Evolutionary conservation across 2,329 filamentous ascomycete species (phyloP).

Genomic region (Aspergillus fructus): DNA sequence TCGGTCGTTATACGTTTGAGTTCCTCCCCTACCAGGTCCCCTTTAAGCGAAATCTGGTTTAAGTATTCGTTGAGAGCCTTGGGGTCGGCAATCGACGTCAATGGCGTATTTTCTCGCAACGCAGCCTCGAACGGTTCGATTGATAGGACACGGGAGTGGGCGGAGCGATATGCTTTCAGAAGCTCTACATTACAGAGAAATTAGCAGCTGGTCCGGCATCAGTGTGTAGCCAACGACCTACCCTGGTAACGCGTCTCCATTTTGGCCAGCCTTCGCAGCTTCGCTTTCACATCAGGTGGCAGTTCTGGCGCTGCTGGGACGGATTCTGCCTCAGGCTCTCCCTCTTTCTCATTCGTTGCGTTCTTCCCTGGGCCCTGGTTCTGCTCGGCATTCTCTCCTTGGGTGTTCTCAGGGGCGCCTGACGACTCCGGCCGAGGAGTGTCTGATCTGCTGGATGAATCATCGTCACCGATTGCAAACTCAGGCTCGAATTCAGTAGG

Average conservation of each 20-base stretch:
- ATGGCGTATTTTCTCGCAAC: slow-evolving; percentile 85
- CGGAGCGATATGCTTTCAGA: slow-evolving; percentile 85
- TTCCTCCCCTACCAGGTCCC: slow-evolving; percentile 92
- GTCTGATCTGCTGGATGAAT: slow-evolving; percentile 61
- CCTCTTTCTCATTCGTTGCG: slow-evolving; percentile 20
- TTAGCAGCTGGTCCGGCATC: not conserved
- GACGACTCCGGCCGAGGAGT: slow-evolving; percentile 57
- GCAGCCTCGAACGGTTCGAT: slow-evolving; percentile 94
- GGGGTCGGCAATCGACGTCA: slow-evolving; percentile 84
- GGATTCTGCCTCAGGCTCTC: slow-evolving; percentile 21
- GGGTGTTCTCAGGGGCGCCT: slow-evolving; percentile 24
- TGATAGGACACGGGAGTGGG: slow-evolving; percentile 78
- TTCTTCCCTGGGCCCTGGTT: slow-evolving; percentile 23
- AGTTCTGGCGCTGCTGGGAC: slow-evolving; percentile 53
- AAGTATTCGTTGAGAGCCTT: slow-evolving; percentile 85
- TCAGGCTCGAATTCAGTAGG: slow-evolving; percentile 84
- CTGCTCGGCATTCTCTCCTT: slow-evolving; percentile 22
- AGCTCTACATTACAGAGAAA: slow-evolving; percentile 60
- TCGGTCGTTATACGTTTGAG: slow-evolving; percentile 82
- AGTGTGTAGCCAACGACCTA: slow-evolving; percentile 36
- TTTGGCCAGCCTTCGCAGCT: slow-evolving; percentile 83
- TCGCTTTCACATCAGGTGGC: slow-evolving; percentile 70
- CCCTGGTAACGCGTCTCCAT: slow-evolving; percentile 84
- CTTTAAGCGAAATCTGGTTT: slow-evolving; percentile 78
- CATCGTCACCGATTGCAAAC: slow-evolving; percentile 83